phyloP scores from a whole-genome alignment of 805 yeast genomes.

The Komagataella populi region DNA sequence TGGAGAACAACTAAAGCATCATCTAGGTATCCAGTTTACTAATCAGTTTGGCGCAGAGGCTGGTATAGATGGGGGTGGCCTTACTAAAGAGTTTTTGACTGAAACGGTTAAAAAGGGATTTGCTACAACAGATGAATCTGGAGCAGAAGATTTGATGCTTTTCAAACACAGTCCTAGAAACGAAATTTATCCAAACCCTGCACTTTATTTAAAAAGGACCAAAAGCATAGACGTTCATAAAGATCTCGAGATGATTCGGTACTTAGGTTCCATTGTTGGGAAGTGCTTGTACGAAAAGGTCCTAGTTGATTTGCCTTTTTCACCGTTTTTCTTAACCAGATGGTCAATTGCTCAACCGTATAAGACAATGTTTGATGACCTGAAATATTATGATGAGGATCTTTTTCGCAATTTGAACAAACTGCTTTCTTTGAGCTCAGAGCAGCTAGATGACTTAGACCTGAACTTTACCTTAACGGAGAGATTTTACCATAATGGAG shows the following conservation, averaged over 20 bases:
- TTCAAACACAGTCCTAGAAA: conserved; percentile 33
- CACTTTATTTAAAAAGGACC: conserved; percentile 14
- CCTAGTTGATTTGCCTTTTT: conserved; percentile 70
- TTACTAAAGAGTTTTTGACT: conserved; percentile 82
- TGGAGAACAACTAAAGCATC: conserved; percentile 44
- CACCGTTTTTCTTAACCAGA: conserved; percentile 71
- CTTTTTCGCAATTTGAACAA: conserved; percentile 53
- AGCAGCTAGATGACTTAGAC: conserved; percentile 45
- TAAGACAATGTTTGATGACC: conserved; percentile 65
- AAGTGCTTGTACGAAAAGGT: conserved; percentile 80
- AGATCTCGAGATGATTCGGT: conserved; percentile 27
- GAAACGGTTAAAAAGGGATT: conserved; percentile 61
- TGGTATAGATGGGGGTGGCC: conserved; percentile 96
- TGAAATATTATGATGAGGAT: conserved; percentile 55
- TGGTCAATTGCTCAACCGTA: conserved; percentile 33
- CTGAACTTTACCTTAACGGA: conserved; percentile 56
- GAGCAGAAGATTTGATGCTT: conserved; percentile 10
- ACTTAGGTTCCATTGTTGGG: conserved; percentile 76
- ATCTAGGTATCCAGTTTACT: conserved; percentile 49
- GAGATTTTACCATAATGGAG: conserved; percentile 9
- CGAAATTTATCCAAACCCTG: conserved; percentile 66
- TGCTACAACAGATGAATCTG: conserved; percentile 12
- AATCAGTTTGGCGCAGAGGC: conserved; percentile 72
- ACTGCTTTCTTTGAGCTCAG: conserved; percentile 37
- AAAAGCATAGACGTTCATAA: conserved; percentile 11